Conservation (phyloP, 75 land plant species). For the Larix kaempferi region DNA sequence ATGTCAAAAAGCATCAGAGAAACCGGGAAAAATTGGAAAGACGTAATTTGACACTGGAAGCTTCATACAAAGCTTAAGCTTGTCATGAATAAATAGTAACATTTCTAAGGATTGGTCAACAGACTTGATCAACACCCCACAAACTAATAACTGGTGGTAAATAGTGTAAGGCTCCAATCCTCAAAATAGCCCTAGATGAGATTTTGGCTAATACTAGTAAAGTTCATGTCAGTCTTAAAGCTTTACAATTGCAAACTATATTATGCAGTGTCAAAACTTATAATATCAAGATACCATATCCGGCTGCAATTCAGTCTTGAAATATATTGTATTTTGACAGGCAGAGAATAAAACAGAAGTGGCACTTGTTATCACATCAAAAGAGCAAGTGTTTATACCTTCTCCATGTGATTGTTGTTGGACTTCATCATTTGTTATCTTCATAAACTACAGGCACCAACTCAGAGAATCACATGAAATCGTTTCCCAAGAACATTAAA, state of each 20-base stretch:
- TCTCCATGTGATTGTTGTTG: background rate
- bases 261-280: too few species aligned
- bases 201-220: constrained; percentile 5
- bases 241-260: background rate
- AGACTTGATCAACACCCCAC: background rate
- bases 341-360: constrained; percentile 1
- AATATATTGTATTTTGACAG: background rate
- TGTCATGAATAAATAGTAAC: constrained; percentile 1
- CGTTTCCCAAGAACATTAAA: background rate
- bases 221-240: background rate
- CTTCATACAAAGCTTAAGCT: constrained; percentile 7
- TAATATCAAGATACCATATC: too few species aligned
- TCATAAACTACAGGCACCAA: constrained; percentile 7
- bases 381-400: background rate
- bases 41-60: constrained; percentile 4
- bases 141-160: background rate
- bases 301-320: constrained; percentile 1
- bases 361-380: constrained; percentile 4
- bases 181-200: constrained; percentile 7
- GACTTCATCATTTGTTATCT: constrained; percentile 5
- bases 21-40: background rate
- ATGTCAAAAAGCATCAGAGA: too few species aligned
- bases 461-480: constrained; percentile 1
- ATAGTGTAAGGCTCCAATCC: constrained; percentile 4
- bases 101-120: background rate